Base-by-base conservation (phyloP, 148 eudicot species). In the Rhododendron griersonianum region DNA sequence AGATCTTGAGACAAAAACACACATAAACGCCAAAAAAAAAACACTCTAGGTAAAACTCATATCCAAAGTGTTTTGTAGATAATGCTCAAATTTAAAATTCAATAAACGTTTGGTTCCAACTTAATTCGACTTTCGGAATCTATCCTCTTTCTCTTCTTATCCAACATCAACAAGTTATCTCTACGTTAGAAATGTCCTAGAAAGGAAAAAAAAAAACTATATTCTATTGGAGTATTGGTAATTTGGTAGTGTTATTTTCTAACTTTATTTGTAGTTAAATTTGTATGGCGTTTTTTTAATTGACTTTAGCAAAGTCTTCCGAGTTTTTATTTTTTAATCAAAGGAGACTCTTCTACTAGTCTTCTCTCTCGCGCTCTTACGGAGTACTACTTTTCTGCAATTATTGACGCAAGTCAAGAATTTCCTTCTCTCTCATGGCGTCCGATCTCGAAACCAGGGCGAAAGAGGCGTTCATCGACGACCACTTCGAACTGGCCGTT, bases 401-500 rank as follows among this genome's bases (percentile, higher is more conserved):
- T 63, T 25, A 67, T 25, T 67, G 15, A 6, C 1, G 14, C 73
- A 67, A 67, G 33, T 25, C 35, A n/a, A 67, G 35, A 25, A 11
- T 67, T 19, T 19, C 5, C 35, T 47, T 53, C 82, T 81, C 35
- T 83, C 78, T 44, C 61, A 93, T 93, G 96, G 95, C 96, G 90
- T 86, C 91, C 11, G 99, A 93, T 93, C 93, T 92, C 44, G 94
- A 90, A 79, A 88, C 50, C 77, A 92, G 85, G 86, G 99, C 99
- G 0, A 94, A 93, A 51, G 98, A 92, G 86, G 99, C 99, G 0
- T 97, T 97, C 90, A 93, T 97, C 44, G 99, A 97, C 80, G 99
- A 97, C 93, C 98, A 97, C 93, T 97, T 94, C 83, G 98, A 97
- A 85, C 91, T 95, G 75, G 98, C 98, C 87, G 95, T 92, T 78